Evolutionary conservation across 2,329 filamentous ascomycete genomes (phyloP), one percentile per base, ranked within the genome.

Genomic region (Cladophialophora immunda): DNA sequence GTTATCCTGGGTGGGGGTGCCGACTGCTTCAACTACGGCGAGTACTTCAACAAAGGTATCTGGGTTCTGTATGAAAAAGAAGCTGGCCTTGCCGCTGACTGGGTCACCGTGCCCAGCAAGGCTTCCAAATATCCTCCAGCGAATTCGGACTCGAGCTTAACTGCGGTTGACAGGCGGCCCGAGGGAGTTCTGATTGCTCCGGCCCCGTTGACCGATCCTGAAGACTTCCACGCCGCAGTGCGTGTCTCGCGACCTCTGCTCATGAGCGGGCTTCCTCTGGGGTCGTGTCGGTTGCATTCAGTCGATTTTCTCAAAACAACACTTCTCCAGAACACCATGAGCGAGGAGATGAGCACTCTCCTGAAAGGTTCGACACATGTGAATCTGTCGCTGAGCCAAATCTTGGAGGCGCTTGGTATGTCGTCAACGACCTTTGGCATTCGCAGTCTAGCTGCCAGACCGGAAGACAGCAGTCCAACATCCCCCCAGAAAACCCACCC

Each of bases 21-120:
- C 19, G 92, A 93, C 0, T 97, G 93, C 76, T 97, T 97, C 80
- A 93, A 92, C 0, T 96, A 97, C 85, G 93, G 93, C 1, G 92
- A 91, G 7, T 93, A 87, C 73, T 96, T 92, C 91, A 94, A 93
- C 60, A 82, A 83, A 38, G 87, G 87, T 0, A 81, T 84, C 7
- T 90, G 81, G 80, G 76, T 78, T 1, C 73, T 88, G 70, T 77
- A 76, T 75, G 76, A 72, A 30, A 66, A 65, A 45, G 70, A 74
- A 36, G 69, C 73, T 19, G 63, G 60, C 3, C 45, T 65, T 27
- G 63, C 68, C 41, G 78, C 78, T 65, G 64, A 72, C 36, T 81
- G 80, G 80, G 58, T 67, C 0, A 57, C 78, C 8, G 57, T 79
- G n/a, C 60, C 62, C 13, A 62, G 38, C 59, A 57, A 56, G 57